A percentile compares a stretch with the other conserved stretches of the same genome.
These are phyloP conservation scores for Pistacia integerrima DNA, from an alignment of 345 rosid genomes.

Conservation along the genomic window DNA sequence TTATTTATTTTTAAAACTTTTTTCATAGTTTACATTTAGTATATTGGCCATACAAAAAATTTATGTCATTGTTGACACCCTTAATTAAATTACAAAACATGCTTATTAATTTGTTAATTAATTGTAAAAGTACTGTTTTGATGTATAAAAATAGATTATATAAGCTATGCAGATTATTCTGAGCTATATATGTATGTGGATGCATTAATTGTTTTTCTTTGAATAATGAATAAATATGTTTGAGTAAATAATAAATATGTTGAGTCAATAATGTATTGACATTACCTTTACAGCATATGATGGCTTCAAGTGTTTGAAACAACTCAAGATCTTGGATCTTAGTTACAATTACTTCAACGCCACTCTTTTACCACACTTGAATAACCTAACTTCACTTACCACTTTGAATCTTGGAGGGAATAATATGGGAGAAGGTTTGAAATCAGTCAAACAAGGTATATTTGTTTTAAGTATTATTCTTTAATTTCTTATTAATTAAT, in stretches of 20 bases:
- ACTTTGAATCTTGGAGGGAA: not conserved
- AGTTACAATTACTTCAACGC: not conserved
- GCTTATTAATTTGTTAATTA: too few relatives aligned
- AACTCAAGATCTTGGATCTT: constrained; percentile 1
- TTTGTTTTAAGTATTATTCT: not conserved
- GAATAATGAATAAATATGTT: too few relatives aligned
- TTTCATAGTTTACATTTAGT: too few relatives aligned
- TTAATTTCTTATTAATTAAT: not conserved
- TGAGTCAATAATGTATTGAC: not conserved
- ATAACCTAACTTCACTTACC: not conserved
- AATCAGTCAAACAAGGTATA: not conserved
- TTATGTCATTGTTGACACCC: too few relatives aligned
- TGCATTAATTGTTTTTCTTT: too few relatives aligned
- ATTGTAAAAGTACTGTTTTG: too few relatives aligned
- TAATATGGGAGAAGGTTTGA: not conserved
- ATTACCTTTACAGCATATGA: not conserved
- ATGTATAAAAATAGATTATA: too few relatives aligned
- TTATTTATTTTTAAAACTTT: too few relatives aligned
- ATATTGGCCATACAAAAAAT: too few relatives aligned
- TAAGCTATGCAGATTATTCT: too few relatives aligned
- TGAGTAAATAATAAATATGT: not conserved
- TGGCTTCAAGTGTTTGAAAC: not conserved
- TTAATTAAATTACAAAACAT: too few relatives aligned
- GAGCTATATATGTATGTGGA: too few relatives aligned
- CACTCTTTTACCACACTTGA: not conserved